These are phyloP conservation scores for Pichia sp. DNA, from an alignment of 1,139 yeast species.

Conservation along the genomic window DNA sequence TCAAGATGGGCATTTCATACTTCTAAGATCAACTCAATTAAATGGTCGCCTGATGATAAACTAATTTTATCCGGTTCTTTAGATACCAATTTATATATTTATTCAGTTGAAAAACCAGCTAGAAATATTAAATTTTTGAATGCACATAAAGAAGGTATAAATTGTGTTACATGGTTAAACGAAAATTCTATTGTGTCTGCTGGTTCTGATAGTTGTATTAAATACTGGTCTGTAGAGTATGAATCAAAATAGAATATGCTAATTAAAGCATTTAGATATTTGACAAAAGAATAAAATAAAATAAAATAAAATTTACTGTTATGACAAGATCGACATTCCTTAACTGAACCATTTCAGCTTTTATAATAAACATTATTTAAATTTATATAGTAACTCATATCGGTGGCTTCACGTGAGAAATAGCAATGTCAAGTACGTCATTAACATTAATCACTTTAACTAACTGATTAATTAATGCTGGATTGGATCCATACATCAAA, in stretches of 20 bases:
- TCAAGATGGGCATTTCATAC: slow-evolving; percentile 96
- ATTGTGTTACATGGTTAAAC: slow-evolving; percentile 62
- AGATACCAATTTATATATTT: slow-evolving; percentile 75
- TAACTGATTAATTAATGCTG: slow-evolving; percentile 35
- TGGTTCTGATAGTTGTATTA: slow-evolving; percentile 80
- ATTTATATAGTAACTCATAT: slow-evolving; percentile 18
- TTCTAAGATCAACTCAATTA: slow-evolving; percentile 66
- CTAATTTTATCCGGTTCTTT: slow-evolving; percentile 73
- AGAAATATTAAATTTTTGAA: slow-evolving; percentile 67
- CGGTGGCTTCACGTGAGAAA: slow-evolving; percentile 44
- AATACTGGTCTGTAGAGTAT: slow-evolving; percentile 53
- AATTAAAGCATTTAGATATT: no score
- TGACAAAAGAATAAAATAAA: no score
- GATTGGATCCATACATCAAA: slow-evolving; percentile 48
- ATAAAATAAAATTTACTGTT: no score
- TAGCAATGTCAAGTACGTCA: slow-evolving; percentile 43
- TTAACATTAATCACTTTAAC: slow-evolving; percentile 39
- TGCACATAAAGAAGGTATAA: slow-evolving; percentile 88
- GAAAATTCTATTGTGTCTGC: slow-evolving; percentile 48
- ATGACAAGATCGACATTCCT: no score
- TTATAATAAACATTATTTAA: background rate
- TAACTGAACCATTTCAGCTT: background rate
- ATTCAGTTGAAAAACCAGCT: slow-evolving; percentile 72
- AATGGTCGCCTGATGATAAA: slow-evolving; percentile 74
- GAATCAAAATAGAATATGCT: no score